Percentiles rank a stretch among this genome's conserved stretches.
Evolutionary conservation across 805 yeast genomes (phyloP).

Genomic region (Suhomyces emberorum): DNA sequence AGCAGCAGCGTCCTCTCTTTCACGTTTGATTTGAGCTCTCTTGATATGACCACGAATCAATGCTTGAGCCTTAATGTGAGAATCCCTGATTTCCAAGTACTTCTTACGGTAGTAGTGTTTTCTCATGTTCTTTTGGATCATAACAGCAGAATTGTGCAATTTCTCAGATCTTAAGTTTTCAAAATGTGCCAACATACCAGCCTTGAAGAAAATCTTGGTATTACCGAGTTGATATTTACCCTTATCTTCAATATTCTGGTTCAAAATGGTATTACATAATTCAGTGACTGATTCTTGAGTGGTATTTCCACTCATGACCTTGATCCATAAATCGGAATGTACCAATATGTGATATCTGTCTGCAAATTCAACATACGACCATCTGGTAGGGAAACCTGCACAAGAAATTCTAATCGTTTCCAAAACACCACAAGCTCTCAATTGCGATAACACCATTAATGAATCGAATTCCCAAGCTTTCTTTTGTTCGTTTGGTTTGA

Average conservation of each 20-base stretch:
- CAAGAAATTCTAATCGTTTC: constrained; percentile 96
- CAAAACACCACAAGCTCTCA: constrained; percentile 97
- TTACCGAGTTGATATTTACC: constrained; percentile 84
- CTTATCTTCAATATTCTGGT: constrained; percentile 59
- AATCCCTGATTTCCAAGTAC: constrained; percentile 51
- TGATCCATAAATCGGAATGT: constrained; percentile 65
- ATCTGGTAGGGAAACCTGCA: constrained; percentile 96
- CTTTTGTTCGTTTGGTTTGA: constrained; percentile 92
- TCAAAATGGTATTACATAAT: constrained; percentile 67
- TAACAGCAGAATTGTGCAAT: constrained; percentile 69
- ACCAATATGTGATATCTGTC: constrained; percentile 82
- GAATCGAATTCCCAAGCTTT: constrained; percentile 96
- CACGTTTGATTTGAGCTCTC: constrained; percentile 53
- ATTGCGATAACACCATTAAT: constrained; percentile 89
- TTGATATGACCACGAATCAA: constrained; percentile 59
- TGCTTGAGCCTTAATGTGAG: constrained; percentile 58
- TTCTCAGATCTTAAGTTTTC: constrained; percentile 84
- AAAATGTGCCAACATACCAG: constrained; percentile 90
- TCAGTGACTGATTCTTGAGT: constrained; percentile 55
- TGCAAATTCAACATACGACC: constrained; percentile 93
- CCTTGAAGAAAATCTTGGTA: constrained; percentile 91
- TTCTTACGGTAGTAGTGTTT: constrained; percentile 59
- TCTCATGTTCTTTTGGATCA: constrained; percentile 81
- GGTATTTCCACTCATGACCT: constrained; percentile 49
- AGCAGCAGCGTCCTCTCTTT: constrained; percentile 61